Conservation (phyloP, 2,329 filamentous ascomycete genomes). For the Albophoma yamanashiensis region DNA sequence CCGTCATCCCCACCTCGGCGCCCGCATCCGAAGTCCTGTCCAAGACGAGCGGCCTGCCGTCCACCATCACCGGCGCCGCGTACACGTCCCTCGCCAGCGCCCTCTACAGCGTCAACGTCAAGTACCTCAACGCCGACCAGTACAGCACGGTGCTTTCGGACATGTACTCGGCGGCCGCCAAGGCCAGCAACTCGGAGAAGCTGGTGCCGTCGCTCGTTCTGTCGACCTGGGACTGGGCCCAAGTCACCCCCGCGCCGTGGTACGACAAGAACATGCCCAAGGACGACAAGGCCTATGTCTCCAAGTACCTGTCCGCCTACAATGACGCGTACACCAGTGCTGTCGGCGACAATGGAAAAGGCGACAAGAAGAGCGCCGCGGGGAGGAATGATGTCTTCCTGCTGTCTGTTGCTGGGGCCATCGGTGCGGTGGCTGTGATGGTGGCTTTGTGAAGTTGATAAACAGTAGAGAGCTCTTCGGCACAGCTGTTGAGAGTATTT, state of each 20-base stretch:
- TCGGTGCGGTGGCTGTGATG: background rate
- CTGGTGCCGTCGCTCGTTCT: conserved; percentile 4
- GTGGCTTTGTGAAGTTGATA: background rate
- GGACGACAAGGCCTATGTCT: background rate
- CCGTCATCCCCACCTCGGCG: background rate
- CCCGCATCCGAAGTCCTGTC: background rate
- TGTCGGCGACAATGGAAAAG: background rate
- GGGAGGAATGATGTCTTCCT: background rate
- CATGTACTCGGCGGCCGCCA: conserved; percentile 8
- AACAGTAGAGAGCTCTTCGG: background rate
- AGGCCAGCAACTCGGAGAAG: conserved; percentile 5
- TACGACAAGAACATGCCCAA: background rate
- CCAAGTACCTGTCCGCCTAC: background rate
- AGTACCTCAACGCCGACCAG: conserved; percentile 1
- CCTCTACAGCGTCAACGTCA: conserved; percentile 2
- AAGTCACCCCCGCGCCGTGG: background rate
- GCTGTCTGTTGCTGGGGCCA: background rate
- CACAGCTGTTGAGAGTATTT: background rate
- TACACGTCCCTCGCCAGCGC: background rate
- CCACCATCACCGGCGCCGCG: background rate
- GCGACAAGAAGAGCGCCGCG: background rate
- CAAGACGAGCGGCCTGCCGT: background rate
- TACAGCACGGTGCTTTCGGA: conserved; percentile 6
- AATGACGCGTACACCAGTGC: background rate
- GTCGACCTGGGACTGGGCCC: background rate